Base-by-base conservation (phyloP, 1,284 basidiomycete genomes). In the Sparassis latifolia region DNA sequence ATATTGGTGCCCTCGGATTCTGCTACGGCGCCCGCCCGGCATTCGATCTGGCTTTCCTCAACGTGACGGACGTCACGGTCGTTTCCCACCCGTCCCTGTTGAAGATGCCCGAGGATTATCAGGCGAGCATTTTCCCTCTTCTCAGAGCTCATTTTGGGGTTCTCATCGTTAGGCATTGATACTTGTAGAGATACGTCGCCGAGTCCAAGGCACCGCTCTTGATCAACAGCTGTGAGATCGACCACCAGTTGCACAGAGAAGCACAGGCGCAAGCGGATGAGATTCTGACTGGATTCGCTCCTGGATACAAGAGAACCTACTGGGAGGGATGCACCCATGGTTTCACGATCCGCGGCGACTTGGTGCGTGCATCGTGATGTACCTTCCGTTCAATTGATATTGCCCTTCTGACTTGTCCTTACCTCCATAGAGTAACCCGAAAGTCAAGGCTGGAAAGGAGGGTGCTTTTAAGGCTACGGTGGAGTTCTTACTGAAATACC, bases 11-110 rank as follows among this genome's bases (percentile, higher is more conserved):
- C 0, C 76, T 75, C 2, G 84, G 84, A 1, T 88, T 80, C 69
- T 89, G 87, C 71, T 84, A 78, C 49, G 86, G 87, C 48, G 86
- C 57, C 4, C 58, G 58, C 6, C 44, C 53, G 7, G 54, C 51
- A 43, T 86, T 88, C 62, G 78, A 89, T 56, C 74, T 87, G 51
- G 82, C 82, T 0, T 80, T 86, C 57, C 81, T 86, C 4, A 70
- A 74, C 51, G 56, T 71, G 46, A 75, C 81, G 63, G 67, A 74
- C 42, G 83, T 70, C 28, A 73, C 72, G 3, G 78, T 76, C 30
- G 72, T 76, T 51, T 65, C 79, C 3, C 90, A 92, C 68, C 89
- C 89, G 3, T 88, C 87, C 2, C 69, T 84, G 3, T 75, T 92
- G 54, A 55, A 83, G 47, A 53, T 76, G 42, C 62, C 61, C n/a